A percentile compares a stretch with the other conserved stretches of the same genome.
These are phyloP conservation scores for Lactarius pseudohatsudake DNA, from an alignment of 768 basidiomycete species.

Conservation along the genomic window DNA sequence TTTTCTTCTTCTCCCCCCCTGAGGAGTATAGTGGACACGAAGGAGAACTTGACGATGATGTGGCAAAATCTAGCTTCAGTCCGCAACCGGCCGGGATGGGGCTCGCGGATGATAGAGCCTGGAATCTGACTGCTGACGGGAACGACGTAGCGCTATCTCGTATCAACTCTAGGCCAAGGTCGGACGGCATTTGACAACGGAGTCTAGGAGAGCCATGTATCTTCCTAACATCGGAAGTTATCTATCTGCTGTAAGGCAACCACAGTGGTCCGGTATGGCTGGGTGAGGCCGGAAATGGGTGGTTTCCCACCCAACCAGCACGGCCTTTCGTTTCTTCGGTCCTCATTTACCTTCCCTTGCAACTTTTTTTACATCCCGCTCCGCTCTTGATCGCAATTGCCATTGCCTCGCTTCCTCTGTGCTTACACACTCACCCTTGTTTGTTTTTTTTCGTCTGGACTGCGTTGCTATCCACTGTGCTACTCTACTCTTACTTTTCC, in stretches of 20 bases:
- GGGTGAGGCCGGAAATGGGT: too few species aligned
- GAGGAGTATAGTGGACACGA: not conserved
- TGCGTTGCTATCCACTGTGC: too few species aligned
- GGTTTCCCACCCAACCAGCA: too few species aligned
- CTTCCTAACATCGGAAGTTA: not conserved
- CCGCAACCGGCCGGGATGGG: not conserved
- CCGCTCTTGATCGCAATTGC: not conserved
- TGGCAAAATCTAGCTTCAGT: not conserved
- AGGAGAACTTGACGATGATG: not conserved
- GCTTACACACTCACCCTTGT: too few species aligned
- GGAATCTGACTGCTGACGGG: not conserved
- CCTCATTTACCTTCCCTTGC: too few species aligned
- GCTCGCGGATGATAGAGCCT: not conserved
- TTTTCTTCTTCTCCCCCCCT: slow-evolving; percentile 34
- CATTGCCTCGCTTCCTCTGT: too few species aligned
- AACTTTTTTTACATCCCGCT: too few species aligned
- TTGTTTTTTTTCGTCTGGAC: too few species aligned
- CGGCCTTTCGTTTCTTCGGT: too few species aligned
- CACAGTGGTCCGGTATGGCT: too few species aligned
- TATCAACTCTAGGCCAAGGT: not conserved
- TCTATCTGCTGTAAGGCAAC: not conserved
- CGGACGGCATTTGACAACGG: not conserved
- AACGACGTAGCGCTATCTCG: slow-evolving; percentile 1
- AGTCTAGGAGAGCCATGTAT: not conserved
- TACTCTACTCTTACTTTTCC: not conserved